Evolutionary conservation across 1,139 yeast species (phyloP).

Genomic region (Saccharomycopsis hybrid): DNA sequence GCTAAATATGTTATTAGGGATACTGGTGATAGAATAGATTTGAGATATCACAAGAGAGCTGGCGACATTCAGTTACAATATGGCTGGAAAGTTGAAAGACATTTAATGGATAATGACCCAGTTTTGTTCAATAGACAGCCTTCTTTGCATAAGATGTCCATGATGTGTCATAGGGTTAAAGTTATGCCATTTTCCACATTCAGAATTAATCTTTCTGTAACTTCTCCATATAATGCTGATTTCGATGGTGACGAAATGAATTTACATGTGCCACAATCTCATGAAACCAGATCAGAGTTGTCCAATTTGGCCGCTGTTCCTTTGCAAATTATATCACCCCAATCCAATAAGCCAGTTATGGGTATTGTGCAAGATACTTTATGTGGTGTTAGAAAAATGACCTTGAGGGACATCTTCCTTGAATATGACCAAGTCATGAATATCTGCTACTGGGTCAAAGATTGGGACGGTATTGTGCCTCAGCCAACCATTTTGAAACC

Average conservation of each 20-base stretch:
- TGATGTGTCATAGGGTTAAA: slow-evolving; percentile 99
- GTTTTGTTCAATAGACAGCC: slow-evolving; percentile 99
- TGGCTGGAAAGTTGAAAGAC: slow-evolving; percentile 99
- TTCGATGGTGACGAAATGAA: slow-evolving; percentile 99
- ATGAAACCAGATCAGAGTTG: slow-evolving; percentile 94
- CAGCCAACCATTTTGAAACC: slow-evolving; percentile 93
- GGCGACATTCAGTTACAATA: slow-evolving; percentile 97
- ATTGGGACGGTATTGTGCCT: slow-evolving; percentile 99
- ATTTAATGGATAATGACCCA: slow-evolving; percentile 94
- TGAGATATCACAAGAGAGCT: slow-evolving; percentile 94
- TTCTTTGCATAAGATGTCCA: slow-evolving; percentile 97
- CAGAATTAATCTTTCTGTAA: slow-evolving; percentile 91
- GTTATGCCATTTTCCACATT: slow-evolving; percentile 99
- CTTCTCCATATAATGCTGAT: slow-evolving; percentile 99
- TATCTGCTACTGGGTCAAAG: slow-evolving; percentile 94
- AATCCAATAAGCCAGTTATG: slow-evolving; percentile 98
- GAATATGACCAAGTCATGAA: slow-evolving; percentile 95
- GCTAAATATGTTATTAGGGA: slow-evolving; percentile 97
- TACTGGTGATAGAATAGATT: slow-evolving; percentile 96
- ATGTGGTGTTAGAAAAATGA: slow-evolving; percentile 95
- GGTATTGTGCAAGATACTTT: slow-evolving; percentile 98
- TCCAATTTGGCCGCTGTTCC: slow-evolving; percentile 96
- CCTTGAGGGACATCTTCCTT: slow-evolving; percentile 80
- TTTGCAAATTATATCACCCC: slow-evolving; percentile 95
- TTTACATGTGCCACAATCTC: slow-evolving; percentile 98